A percentile compares a stretch with the other conserved stretches of the same genome.
Conservation (phyloP, 306 rosid genomes). For the Begonia peltatifolia region DNA sequence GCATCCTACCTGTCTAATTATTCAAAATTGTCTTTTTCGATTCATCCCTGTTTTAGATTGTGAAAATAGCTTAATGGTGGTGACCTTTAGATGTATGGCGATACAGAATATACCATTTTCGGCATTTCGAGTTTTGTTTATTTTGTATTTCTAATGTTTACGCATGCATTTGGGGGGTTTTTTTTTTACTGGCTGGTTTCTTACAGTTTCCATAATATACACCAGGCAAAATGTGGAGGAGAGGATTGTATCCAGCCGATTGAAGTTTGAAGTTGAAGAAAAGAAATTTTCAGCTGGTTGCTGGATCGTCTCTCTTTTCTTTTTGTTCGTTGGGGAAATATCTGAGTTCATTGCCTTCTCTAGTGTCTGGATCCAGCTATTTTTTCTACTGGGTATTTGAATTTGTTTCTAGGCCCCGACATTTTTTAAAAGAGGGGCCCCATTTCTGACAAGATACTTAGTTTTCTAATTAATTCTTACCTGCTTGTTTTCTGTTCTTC, state of each 20-base stretch:
- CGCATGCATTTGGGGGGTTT: slow-evolving; percentile 13
- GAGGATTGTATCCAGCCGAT: too few relatives aligned
- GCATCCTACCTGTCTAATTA: neutral
- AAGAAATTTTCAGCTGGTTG: slow-evolving; percentile 5
- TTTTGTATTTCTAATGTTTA: slow-evolving; percentile 23
- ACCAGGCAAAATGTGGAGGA: too few relatives aligned
- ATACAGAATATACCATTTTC: slow-evolving; percentile 1
- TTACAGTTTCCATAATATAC: neutral
- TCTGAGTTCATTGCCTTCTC: slow-evolving; percentile 26
- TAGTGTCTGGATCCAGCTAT: slow-evolving; percentile 32
- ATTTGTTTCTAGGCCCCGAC: slow-evolving; percentile 17
- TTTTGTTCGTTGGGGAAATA: slow-evolving; percentile 11
- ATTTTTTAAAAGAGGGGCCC: slow-evolving; percentile 13
- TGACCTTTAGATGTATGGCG: slow-evolving; percentile 6
- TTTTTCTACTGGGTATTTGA: slow-evolving; percentile 16
- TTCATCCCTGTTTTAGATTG: neutral
- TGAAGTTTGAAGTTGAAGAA: too few relatives aligned
- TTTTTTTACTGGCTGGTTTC: slow-evolving; percentile 9
- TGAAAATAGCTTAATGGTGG: neutral
- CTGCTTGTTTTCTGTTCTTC: too few relatives aligned
- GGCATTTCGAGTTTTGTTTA: slow-evolving; percentile 14
- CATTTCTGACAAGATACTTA: slow-evolving; percentile 27
- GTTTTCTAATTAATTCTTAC: too few relatives aligned
- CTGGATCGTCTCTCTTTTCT: slow-evolving; percentile 24
- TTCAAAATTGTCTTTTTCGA: slow-evolving; percentile 3